phyloP scores from a whole-genome alignment of 306 rosid genomes.

The Prunus mira region DNA sequence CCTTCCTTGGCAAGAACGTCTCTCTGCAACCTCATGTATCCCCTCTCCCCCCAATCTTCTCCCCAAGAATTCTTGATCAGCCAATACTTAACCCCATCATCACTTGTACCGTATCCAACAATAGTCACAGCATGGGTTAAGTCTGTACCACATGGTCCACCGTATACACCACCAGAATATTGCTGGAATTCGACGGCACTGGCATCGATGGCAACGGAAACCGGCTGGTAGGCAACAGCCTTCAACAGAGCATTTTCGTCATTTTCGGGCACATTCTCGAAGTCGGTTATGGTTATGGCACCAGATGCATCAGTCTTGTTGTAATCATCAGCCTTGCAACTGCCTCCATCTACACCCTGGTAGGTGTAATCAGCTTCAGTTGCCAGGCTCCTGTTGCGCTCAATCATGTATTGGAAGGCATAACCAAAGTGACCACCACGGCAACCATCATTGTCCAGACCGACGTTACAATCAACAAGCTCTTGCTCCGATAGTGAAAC shows the following conservation, averaged over 20 bases:
- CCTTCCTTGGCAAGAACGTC: neutral
- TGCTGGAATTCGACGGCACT: constrained; percentile 28
- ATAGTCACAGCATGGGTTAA: neutral
- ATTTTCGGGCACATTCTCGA: constrained; percentile 35
- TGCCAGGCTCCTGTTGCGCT: constrained; percentile 24
- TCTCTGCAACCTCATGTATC: neutral
- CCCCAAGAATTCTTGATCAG: neutral
- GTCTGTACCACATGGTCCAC: constrained; percentile 34
- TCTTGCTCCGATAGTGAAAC: constrained; percentile 40
- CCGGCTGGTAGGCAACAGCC: constrained; percentile 33
- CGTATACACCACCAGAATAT: constrained; percentile 38
- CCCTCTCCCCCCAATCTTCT: neutral
- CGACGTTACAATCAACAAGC: constrained; percentile 42
- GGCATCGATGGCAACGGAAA: constrained; percentile 43
- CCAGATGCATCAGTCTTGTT: neutral
- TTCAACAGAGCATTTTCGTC: constrained; percentile 25
- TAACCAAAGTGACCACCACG: constrained; percentile 29
- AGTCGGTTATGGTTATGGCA: constrained; percentile 20
- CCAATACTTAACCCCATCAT: neutral
- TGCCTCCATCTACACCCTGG: constrained; percentile 29
- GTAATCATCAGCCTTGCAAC: constrained; percentile 5
- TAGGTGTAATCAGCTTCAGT: constrained; percentile 36
- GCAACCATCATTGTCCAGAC: constrained; percentile 29
- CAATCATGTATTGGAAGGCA: constrained; percentile 37
- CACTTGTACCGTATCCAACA: neutral